Conservation (phyloP, 768 basidiomycete genomes). For the Pulveroboletus sp. region DNA sequence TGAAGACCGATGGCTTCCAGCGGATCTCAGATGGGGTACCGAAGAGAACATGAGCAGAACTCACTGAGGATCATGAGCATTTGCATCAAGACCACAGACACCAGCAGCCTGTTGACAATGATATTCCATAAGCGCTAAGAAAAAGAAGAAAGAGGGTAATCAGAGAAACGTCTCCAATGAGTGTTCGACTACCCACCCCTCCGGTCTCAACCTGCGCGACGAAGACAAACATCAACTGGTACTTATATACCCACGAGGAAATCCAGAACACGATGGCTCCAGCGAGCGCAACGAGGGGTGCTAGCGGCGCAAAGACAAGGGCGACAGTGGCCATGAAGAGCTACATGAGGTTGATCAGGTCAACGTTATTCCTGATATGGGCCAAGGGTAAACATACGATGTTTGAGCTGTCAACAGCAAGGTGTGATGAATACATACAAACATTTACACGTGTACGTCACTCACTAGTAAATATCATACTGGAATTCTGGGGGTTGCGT, state of each 20-base stretch:
- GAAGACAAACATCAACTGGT: constrained; percentile 94
- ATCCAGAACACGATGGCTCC: constrained; percentile 86
- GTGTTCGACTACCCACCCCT: constrained; percentile 58
- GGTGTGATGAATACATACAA: background rate
- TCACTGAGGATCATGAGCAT: constrained; percentile 78
- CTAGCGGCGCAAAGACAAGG: constrained; percentile 90
- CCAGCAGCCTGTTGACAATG: constrained; percentile 82
- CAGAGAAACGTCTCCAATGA: too few relatives aligned
- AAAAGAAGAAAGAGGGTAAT: background rate
- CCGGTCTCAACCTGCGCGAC: constrained; percentile 88
- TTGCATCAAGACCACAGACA: constrained; percentile 84
- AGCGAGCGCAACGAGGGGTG: constrained; percentile 82
- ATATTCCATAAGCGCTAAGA: constrained; percentile 87
- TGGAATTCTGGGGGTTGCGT: constrained; percentile 89
- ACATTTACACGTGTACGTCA: constrained; percentile 8
- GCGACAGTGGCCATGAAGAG: constrained; percentile 92
- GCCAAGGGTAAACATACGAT: constrained; percentile 39
- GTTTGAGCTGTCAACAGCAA: constrained; percentile 43
- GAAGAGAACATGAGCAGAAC: constrained; percentile 27
- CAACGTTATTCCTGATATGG: too few relatives aligned
- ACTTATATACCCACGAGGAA: constrained; percentile 88
- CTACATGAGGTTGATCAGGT: constrained; percentile 35
- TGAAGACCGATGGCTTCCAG: constrained; percentile 78
- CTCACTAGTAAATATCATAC: constrained; percentile 80
- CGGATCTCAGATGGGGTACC: background rate